Base-by-base conservation (phyloP, 257 asterid species). In the Henckelia pumila region DNA sequence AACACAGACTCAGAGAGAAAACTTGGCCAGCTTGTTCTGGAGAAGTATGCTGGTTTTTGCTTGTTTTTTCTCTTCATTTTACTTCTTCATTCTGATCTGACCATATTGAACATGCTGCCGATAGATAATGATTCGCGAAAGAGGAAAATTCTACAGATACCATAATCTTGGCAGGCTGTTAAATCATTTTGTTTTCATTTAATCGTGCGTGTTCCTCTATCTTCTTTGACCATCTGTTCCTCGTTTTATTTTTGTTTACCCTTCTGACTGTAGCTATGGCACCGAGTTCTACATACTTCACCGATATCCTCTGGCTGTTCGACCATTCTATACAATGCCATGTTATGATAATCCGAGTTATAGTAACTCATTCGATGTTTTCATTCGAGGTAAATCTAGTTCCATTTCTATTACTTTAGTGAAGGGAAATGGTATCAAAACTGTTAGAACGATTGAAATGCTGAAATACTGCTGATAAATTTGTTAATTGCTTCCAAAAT, bases 241-340 rank as follows among this genome's bases (percentile, higher is more conserved):
- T 40, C 50, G 2, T 47, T 47, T 47, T 8, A 16, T 5, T 40
- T 16, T 1, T 47, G 7, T 16, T 16, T 5, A 5, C 53, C 59
- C 25, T 65, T 61, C 40, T 68, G n/a, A 63, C 50, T 75, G 63
- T 74, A 93, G 97, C 81, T 90, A 88, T 68, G 89, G 75, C 67
- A 93, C 98, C 23, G 98, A 93, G 75, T 93, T 90, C 89, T 93
- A 88, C 85, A 90, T 93, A 56, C 97, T 90, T 75, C 95, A 93
- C 64, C 93, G 93, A 29, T 93, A 90, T 69, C 98, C 97, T 66
- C 71, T 76, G 63, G 94, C 91, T 62, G 88, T 88, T 71, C 87
- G 97, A 19, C 98, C 98, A 26, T 90, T 93, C 80, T 93, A 90
- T 61, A 93, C 96, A 6, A 90, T 93, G 98, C 97, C 97, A 0